Evolutionary conservation across 2,329 filamentous ascomycete genomes (phyloP).

Genomic region (Neonectria punicea): DNA sequence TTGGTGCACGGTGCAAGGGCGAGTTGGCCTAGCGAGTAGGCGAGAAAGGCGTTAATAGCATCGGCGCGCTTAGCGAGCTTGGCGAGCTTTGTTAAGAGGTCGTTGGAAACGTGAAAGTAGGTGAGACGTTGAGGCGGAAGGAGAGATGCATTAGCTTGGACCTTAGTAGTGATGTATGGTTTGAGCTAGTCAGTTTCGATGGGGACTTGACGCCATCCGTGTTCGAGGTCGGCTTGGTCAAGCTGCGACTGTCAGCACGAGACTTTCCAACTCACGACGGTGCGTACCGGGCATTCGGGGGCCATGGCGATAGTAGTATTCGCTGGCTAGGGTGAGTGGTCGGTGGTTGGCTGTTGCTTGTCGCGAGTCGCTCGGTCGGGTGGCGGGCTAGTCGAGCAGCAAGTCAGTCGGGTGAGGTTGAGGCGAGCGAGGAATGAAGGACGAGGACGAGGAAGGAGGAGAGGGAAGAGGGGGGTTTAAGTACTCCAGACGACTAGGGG

Average conservation of each 20-base stretch:
- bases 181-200: not conserved
- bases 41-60: not conserved
- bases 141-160: not conserved
- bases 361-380: too few relatives aligned
- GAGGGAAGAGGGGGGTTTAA: too few relatives aligned
- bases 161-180: not conserved
- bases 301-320: too few relatives aligned
- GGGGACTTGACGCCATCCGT: not conserved
- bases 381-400: too few relatives aligned
- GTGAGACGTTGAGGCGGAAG: not conserved
- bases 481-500: too few relatives aligned
- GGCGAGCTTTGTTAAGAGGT: not conserved
- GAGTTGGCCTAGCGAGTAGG: constrained; percentile 7
- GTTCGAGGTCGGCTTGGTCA: not conserved
- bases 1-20: not conserved
- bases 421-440: too few relatives aligned
- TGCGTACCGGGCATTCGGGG: too few relatives aligned
- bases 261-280: too few relatives aligned
- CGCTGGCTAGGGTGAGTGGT: too few relatives aligned
- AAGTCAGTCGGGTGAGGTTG: too few relatives aligned
- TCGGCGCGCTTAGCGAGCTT: not conserved
- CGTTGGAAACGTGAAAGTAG: not conserved
- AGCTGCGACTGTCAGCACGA: not conserved
- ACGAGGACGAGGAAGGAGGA: too few relatives aligned
- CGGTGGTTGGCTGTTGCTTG: too few relatives aligned